Evolutionary conservation across 768 basidiomycete species (phyloP), one percentile per base, ranked within the genome.

Genomic region (Trametes cubensis): DNA sequence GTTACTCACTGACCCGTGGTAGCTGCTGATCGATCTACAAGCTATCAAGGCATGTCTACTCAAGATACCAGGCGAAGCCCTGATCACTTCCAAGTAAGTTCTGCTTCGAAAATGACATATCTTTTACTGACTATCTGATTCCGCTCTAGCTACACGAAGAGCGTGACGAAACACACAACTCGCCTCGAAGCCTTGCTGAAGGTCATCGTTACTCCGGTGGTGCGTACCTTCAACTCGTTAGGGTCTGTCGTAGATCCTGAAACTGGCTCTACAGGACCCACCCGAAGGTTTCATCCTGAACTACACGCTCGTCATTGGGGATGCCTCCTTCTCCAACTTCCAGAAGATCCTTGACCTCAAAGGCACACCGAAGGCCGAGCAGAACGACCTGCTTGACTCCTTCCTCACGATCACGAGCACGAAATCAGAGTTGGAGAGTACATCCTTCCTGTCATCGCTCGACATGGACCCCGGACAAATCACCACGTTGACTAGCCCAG

Each of bases 291-390:
- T 99, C 71, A 92, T 98, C 63, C 81, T 95, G 58, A 98, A 98
- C 70, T 99, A 98, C 71, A 95, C 93, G 8, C 81, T 98, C 25
- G 82, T 98, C 59, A 92, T 99, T 64, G 93, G 93, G 23, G 96
- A 98, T 75, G 88, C 90, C 6, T 95, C 95, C 2, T 95, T 95
- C 75, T 90, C 89, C 30, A 98, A 98, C 75, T 99, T 99, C 79
- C 97, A 98, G 79, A 99, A 99, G 95, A 92, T 98, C 56, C 82
- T 98, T 18, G 95, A 98, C 74, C 81, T 98, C 51, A 97, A 97
- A 74, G 97, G 97, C 7, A 94, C 94, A 0, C 87, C 92, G 0
- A 91, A 93, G 64, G 72, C 78, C 4, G 88, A 90, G 55, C 95
- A 98, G 77, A 94, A 95, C 75, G 85, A 85, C 67, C 85, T 99